phyloP scores from a whole-genome alignment of 2,329 filamentous ascomycete genomes.

The Claviceps capensis region DNA sequence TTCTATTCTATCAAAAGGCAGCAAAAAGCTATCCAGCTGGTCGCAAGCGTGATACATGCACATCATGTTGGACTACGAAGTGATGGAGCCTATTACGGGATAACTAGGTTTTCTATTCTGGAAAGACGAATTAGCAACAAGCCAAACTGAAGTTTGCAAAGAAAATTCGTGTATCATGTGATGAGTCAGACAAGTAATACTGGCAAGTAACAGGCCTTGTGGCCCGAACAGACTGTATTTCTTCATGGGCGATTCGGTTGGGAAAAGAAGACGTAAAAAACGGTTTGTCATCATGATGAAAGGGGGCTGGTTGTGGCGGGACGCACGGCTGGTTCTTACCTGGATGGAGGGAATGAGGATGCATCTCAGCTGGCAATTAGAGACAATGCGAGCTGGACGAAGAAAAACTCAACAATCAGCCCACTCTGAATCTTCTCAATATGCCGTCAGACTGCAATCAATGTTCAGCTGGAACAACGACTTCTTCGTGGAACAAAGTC shows the following conservation, averaged over 20 bases:
- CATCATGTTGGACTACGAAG: no score
- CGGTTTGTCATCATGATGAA: conserved; percentile 55
- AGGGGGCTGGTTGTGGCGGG: background rate
- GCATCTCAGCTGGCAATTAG: background rate
- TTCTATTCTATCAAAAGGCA: background rate
- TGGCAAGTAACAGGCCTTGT: conserved; percentile 76
- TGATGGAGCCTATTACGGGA: background rate
- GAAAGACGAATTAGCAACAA: background rate
- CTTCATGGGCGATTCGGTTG: conserved; percentile 80
- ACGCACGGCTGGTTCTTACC: background rate
- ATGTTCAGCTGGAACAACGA: no score
- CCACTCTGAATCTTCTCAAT: no score
- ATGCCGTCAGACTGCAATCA: no score
- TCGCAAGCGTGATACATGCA: background rate
- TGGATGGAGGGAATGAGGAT: background rate
- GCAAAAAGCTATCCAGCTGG: background rate
- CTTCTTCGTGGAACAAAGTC: no score
- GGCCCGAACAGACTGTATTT: conserved; percentile 55
- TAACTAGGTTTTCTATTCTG: background rate
- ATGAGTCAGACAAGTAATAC: conserved; percentile 65
- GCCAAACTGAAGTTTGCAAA: background rate
- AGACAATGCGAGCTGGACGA: no score
- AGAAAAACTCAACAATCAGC: no score
- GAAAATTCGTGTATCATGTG: conserved; percentile 11
- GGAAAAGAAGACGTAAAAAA: conserved; percentile 67